Evolutionary conservation across 768 basidiomycete genomes (phyloP), one percentile per base, ranked within the genome.

Genomic region (Galerina sulciceps): DNA sequence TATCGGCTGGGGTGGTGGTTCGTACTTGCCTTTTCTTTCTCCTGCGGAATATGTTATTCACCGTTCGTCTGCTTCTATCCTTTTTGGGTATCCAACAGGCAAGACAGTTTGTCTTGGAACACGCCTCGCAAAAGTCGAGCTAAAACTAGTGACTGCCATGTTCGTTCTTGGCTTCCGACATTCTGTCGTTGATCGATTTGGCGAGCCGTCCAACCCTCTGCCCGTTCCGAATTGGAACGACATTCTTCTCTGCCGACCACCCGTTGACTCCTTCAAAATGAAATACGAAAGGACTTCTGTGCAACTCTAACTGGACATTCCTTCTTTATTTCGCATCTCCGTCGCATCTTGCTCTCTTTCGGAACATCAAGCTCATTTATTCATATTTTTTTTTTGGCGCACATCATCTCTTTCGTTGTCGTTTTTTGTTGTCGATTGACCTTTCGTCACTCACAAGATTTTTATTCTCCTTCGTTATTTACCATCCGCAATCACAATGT

Each of bases 1-100:
- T 68, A 78, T 91, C 49, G 90, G 89, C 35, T 92, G 89, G 90
- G 90, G 90, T 59, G 88, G 84, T 76, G 90, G 90, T 92, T 80
- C 89, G 89, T 91, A 69, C 66, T 84, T 79, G 42, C 36, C 50
- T 63, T 49, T 35, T 54, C 56, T 55, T 52, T 53, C 63, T 40
- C 26, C 18, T 23, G 49, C 49, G 20, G 36, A 38, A 13, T 51
- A 20, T 44, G 15, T 58, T 48, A 52, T 22, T 55, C 43, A 43
- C 22, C 42, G 17, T 22, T 15, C 43, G 18, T 44, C 55, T 26
- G 13, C 36, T 40, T 36, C 15, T 26, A 40, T 56, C 62, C 22
- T 58, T 38, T 55, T 53, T 60, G 50, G 53, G 59, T 36, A 58
- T 44, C 26, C 17, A 45, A 54, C 65, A 92, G 90, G 90, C 15